Base-by-base conservation (phyloP, 2,329 filamentous ascomycete species). In the Pestalotiopsis sp. region DNA sequence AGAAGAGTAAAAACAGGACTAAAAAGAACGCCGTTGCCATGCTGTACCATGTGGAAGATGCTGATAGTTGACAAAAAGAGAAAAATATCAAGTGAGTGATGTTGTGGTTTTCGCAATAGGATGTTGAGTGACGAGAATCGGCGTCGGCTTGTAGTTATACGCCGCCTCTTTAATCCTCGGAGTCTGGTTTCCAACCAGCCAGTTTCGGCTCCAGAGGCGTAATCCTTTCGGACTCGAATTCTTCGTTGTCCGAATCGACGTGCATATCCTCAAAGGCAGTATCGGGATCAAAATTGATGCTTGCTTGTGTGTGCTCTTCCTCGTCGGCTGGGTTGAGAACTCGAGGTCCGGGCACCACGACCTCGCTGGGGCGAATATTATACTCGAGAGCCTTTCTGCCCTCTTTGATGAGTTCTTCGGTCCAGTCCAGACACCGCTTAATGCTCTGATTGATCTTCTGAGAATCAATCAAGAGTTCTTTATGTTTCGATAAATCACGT, bases 391-490 rank as follows among this genome's bases (percentile, higher is more conserved):
- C 96, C 77, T 93, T 95, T 76, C 91, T 92, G 5, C 92, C 96
- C 74, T 98, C 94, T 63, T 89, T 91, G 78, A 99, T 97, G 59
- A 99, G 86, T 71, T 93, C 91, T 77, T 99, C 95, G 0, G 95
- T 97, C 88, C 93, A 95, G 72, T 91, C 90, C 41, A 98, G 86
- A 79, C 96, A 99, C 62, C 93, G 88, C 79, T 94, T 97, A 60
- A 99, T 87, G 78, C 93, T 97, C 78, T 97, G 93, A 77, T 98
- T 98, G 85, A 98, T 94, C 82, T 94, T 97, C 76, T 98, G 94
- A 73, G 92, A 96, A 78, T 97, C 95, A 52, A 94, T 84, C 9
- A 99, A 87, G 1, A 98, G 84, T 76, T 97, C 92, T 72, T 94
- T 93, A 78, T 99, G 96, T 77, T 95, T 95, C 3, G 91, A 88